Evolutionary conservation across 2,329 filamentous ascomycete species (phyloP).

Genomic region (Claviceps paspali): DNA sequence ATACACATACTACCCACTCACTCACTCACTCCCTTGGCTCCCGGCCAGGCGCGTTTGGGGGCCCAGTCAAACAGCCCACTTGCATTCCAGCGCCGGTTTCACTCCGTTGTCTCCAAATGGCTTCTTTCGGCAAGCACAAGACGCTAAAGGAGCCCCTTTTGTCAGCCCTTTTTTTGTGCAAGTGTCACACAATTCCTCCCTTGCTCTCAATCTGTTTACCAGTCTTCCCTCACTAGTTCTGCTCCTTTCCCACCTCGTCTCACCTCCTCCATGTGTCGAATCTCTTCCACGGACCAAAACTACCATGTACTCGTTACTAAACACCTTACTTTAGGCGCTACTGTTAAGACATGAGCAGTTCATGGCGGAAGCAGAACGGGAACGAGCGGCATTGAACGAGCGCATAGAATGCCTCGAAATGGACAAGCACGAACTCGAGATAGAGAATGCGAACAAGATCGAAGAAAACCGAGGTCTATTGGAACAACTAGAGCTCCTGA

Average conservation of each 20-base stretch:
- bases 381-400: conserved; percentile 55
- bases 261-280: neutral
- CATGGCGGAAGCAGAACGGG: conserved; percentile 79
- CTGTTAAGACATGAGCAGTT: conserved; percentile 87
- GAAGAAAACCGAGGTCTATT: conserved; percentile 71
- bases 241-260: neutral
- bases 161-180: neutral
- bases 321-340: conserved; percentile 58
- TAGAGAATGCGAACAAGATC: conserved; percentile 60
- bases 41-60: neutral
- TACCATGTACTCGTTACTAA: conserved; percentile 41
- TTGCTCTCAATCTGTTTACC: too few species aligned
- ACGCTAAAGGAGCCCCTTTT: neutral
- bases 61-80: neutral
- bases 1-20: neutral
- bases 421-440: conserved; percentile 59
- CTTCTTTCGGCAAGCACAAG: neutral
- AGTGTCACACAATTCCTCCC: neutral
- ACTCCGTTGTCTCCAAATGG: neutral
- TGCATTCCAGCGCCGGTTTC: conserved; percentile 4
- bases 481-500: conserved; percentile 72
- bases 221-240: neutral
- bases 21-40: neutral
- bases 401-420: conserved; percentile 64
- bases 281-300: neutral